Conservation (phyloP, 148 eudicot genomes). For the Nepenthes gracilis region DNA sequence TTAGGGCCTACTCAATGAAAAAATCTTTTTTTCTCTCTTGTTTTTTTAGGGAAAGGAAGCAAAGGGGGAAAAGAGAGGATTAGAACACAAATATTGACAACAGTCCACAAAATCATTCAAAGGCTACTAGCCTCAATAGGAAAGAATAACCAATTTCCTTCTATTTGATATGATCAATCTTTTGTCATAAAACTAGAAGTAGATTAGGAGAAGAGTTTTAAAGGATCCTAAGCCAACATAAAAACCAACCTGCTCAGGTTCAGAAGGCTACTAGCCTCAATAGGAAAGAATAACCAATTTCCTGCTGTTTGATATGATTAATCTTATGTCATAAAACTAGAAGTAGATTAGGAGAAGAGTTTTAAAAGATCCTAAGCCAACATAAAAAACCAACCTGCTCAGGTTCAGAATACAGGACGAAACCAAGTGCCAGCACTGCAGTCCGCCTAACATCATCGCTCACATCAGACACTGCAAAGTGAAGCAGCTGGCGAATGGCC, state of each 20-base stretch:
- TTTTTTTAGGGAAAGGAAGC: too few relatives aligned
- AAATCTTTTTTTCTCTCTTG: neutral
- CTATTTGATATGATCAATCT: too few relatives aligned
- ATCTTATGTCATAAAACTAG: too few relatives aligned
- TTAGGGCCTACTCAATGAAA: neutral
- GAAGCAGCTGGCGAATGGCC: slow-evolving; percentile 96
- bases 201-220: neutral
- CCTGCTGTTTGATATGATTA: too few relatives aligned
- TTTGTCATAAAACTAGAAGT: too few relatives aligned
- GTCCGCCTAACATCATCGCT: slow-evolving; percentile 97
- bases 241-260: slow-evolving; percentile 89
- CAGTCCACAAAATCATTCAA: too few relatives aligned
- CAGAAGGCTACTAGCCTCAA: slow-evolving; percentile 23
- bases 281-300: too few relatives aligned
- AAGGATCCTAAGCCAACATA: neutral
- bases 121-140: too few relatives aligned
- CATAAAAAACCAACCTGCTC: slow-evolving; percentile 67
- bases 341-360: neutral
- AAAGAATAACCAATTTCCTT: too few relatives aligned
- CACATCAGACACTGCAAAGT: slow-evolving; percentile 98
- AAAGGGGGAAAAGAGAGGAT: too few relatives aligned
- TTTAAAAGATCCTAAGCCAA: neutral
- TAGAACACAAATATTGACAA: too few relatives aligned
- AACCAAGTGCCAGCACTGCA: slow-evolving; percentile 95
- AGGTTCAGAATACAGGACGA: slow-evolving; percentile 87